Evolutionary conservation across 2,329 filamentous ascomycete genomes (phyloP), one percentile per base, ranked within the genome.

Genomic region (Akanthomyces uredinophilus): DNA sequence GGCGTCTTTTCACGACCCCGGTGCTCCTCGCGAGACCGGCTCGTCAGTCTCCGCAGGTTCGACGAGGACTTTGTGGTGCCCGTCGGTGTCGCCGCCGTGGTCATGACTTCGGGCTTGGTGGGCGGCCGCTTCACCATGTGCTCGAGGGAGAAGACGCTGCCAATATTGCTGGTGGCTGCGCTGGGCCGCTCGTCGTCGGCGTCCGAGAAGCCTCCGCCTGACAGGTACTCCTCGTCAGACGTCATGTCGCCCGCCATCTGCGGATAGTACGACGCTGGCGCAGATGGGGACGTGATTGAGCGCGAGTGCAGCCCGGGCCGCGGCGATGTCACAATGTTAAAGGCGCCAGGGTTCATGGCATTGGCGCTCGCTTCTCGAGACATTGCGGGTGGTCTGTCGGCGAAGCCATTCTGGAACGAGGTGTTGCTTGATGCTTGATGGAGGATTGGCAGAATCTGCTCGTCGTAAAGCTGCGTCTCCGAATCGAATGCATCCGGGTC

Each of bases 361-460:
- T 87, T 87, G 57, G 79, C 77, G 66, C 82, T 85, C 24, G 81
- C 80, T 16, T 86, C 87, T 22, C 87, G 85, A 14, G 83, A 82
- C 72, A 83, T 75, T 14, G 84, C 76, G 5, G 85, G 82, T 1
- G 86, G 82, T 27, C 88, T 81, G 69, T 97, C 94, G 1, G 87
- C 85, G 68, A 97, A 94, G 5, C 91, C 91, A 69, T 93, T 96
- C 68, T 96, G 92, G 73, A 98, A 95, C 2, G 87, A 92, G 1
- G 87, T 84, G 43, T 89, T 88, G 66, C 87, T 94, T 13, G 83
- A 91, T 70, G 92, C 95, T 70, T 95, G 91, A 68, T 95, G 90
- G 6, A 97, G 78, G 57, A 97, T 96, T 0, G 94, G 94, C 13
- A 95, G 81, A 7, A 95, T 96, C 71, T 96, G 91, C 73, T 96